phyloP scores from a whole-genome alignment of 2,329 filamentous ascomycete species.

The Rhynchosporium graminicola region DNA sequence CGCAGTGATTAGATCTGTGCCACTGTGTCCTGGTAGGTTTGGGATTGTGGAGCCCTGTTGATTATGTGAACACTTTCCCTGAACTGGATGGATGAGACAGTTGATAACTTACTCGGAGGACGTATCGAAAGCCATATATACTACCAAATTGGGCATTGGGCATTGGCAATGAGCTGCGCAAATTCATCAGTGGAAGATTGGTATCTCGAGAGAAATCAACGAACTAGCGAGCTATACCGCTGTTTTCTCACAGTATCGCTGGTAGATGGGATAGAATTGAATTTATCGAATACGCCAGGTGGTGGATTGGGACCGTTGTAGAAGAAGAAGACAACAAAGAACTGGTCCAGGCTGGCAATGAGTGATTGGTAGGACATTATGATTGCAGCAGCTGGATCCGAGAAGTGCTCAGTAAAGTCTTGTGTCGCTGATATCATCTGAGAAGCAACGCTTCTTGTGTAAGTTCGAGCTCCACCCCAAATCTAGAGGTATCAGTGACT shows the following conservation, averaged over 20 bases:
- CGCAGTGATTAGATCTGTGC: conserved; percentile 41
- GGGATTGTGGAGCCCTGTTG: conserved; percentile 27
- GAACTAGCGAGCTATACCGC: conserved; percentile 41
- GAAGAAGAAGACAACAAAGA: conserved; percentile 41
- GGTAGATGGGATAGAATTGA: conserved; percentile 23
- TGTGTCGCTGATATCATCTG: conserved; percentile 50
- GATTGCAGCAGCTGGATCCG: conserved; percentile 40
- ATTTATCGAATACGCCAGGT: conserved; percentile 32
- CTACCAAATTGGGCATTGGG: conserved; percentile 22
- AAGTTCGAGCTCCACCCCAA: conserved; percentile 45
- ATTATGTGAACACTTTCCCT: background rate
- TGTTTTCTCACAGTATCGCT: conserved; percentile 27
- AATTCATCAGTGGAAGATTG: conserved; percentile 1
- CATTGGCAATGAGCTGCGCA: conserved; percentile 23
- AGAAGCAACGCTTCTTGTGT: conserved; percentile 35
- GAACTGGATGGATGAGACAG: background rate
- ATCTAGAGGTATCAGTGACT: conserved; percentile 31
- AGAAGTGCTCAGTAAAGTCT: conserved; percentile 59
- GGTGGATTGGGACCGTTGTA: conserved; percentile 42
- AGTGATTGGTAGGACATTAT: conserved; percentile 36
- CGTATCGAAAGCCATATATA: conserved; percentile 28
- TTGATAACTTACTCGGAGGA: conserved; percentile 25
- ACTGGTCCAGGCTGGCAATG: conserved; percentile 26
- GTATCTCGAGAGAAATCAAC: background rate
- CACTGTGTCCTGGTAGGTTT: conserved; percentile 27